These are phyloP conservation scores for Boletellus emodensis DNA, from an alignment of 768 basidiomycete species.

Conservation along the genomic window DNA sequence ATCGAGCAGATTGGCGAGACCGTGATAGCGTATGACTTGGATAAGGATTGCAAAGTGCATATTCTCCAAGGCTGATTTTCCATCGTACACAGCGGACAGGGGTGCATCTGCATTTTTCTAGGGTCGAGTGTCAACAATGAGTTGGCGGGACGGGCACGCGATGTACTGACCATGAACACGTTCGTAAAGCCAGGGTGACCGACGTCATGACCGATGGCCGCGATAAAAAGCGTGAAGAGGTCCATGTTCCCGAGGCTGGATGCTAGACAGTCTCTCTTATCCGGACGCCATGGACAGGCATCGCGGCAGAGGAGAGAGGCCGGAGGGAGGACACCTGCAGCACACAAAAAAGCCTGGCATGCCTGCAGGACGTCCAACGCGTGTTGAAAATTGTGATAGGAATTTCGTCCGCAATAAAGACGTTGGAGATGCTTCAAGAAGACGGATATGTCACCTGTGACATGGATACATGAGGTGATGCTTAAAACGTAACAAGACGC, in stretches of 20 bases:
- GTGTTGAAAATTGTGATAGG: slow-evolving; percentile 98
- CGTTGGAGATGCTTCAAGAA: slow-evolving; percentile 87
- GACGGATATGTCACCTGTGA: slow-evolving; percentile 63
- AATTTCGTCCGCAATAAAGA: slow-evolving; percentile 86
- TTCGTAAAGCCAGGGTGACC: slow-evolving; percentile 96
- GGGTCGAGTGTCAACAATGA: slow-evolving; percentile 3
- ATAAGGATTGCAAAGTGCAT: slow-evolving; percentile 86
- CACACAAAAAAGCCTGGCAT: slow-evolving; percentile 76
- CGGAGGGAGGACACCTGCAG: slow-evolving; percentile 78
- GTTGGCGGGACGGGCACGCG: background rate
- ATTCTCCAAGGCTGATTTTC: slow-evolving; percentile 85
- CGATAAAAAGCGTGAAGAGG: slow-evolving; percentile 80
- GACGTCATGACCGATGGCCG: slow-evolving; percentile 96
- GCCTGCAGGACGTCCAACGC: slow-evolving; percentile 96
- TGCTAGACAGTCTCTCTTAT: slow-evolving; percentile 35
- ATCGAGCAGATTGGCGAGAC: slow-evolving; percentile 66
- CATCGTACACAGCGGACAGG: slow-evolving; percentile 81
- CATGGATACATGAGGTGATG: slow-evolving; percentile 15
- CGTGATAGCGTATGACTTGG: slow-evolving; percentile 75
- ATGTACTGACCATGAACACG: slow-evolving; percentile 76
- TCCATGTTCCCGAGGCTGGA: slow-evolving; percentile 60
- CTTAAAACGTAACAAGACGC: slow-evolving; percentile 16
- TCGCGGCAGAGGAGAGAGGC: slow-evolving; percentile 53
- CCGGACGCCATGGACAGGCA: slow-evolving; percentile 33
- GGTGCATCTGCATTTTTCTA: slow-evolving; percentile 95